A percentile compares a stretch with the other conserved stretches of the same genome.
phyloP scores from a whole-genome alignment of 768 basidiomycete genomes.

The Mycena vulgaris region DNA sequence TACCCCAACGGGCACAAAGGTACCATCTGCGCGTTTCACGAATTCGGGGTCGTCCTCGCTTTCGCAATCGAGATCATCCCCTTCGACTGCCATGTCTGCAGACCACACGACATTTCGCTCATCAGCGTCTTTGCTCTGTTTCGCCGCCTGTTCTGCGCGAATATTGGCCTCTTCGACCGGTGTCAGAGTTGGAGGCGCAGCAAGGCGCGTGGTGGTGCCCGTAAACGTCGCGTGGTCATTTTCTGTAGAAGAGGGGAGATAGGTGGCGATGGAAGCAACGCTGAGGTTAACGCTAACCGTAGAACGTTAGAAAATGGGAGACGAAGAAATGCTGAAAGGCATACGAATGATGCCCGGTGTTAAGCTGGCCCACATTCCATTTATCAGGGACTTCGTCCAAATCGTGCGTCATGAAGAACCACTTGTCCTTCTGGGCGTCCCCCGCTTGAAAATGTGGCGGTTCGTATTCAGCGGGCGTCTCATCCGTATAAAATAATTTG shows the following conservation, averaged over 20 bases:
- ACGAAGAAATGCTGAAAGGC: slow-evolving; percentile 35
- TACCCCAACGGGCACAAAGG: slow-evolving; percentile 68
- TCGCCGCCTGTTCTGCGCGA: slow-evolving; percentile 69
- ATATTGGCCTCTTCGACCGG: slow-evolving; percentile 71
- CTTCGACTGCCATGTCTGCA: slow-evolving; percentile 65
- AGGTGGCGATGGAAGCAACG: slow-evolving; percentile 81
- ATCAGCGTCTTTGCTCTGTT: slow-evolving; percentile 74
- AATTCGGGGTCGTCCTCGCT: slow-evolving; percentile 73
- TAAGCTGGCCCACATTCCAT: slow-evolving; percentile 75
- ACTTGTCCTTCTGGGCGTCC: slow-evolving; percentile 79
- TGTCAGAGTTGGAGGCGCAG: slow-evolving; percentile 58
- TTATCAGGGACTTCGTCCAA: slow-evolving; percentile 81
- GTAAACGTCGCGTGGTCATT: slow-evolving; percentile 71
- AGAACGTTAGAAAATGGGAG: slow-evolving; percentile 2
- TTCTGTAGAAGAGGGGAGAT: slow-evolving; percentile 75
- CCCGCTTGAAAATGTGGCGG: slow-evolving; percentile 85
- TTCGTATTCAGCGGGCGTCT: slow-evolving; percentile 87
- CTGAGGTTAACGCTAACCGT: slow-evolving; percentile 75
- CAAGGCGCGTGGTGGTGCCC: slow-evolving; percentile 59
- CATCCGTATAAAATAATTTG: slow-evolving; percentile 88
- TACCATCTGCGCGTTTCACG: slow-evolving; percentile 52
- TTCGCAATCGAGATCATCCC: slow-evolving; percentile 68
- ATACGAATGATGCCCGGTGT: slow-evolving; percentile 84
- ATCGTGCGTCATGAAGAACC: slow-evolving; percentile 87
- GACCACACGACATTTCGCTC: slow-evolving; percentile 79